Evolutionary conservation across 306 rosid genomes (phyloP).

Genomic region (Citrullus colocynthis): DNA sequence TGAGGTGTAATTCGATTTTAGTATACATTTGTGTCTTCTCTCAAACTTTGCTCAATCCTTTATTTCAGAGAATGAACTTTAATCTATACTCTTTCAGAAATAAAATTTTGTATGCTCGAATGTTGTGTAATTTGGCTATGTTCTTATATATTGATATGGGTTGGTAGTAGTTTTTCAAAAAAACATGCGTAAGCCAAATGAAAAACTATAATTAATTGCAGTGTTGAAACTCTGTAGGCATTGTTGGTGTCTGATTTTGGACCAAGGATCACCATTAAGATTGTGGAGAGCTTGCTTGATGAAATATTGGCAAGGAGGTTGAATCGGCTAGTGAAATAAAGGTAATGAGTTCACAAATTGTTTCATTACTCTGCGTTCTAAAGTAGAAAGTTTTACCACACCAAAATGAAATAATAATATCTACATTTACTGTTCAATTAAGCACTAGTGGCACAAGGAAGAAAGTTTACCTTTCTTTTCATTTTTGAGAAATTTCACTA

Average conservation of each 20-base stretch:
- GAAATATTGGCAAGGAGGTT: conserved; percentile 69
- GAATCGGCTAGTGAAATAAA: conserved; percentile 82
- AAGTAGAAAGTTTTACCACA: not conserved
- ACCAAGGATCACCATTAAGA: conserved; percentile 57
- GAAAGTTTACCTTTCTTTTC: not conserved
- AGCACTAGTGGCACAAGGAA: not conserved
- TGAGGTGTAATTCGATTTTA: not conserved
- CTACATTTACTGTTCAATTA: not conserved
- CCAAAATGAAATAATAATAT: not conserved
- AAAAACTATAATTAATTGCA: not conserved
- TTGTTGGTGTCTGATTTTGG: conserved; percentile 82
- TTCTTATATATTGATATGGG: not conserved
- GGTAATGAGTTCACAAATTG: conserved; percentile 22
- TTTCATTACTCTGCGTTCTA: not conserved
- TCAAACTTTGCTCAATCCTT: not conserved
- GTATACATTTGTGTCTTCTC: not conserved
- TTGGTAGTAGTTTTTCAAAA: not conserved
- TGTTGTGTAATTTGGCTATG: not conserved
- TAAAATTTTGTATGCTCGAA: not conserved
- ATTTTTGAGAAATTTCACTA: not conserved
- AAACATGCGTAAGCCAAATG: not conserved
- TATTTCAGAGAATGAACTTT: not conserved
- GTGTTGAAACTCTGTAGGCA: conserved; percentile 33
- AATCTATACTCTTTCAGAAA: not conserved
- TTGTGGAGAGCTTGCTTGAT: conserved; percentile 66